Conservation (phyloP, 1,139 yeast genomes). For the Pichia sorboxylosa region DNA sequence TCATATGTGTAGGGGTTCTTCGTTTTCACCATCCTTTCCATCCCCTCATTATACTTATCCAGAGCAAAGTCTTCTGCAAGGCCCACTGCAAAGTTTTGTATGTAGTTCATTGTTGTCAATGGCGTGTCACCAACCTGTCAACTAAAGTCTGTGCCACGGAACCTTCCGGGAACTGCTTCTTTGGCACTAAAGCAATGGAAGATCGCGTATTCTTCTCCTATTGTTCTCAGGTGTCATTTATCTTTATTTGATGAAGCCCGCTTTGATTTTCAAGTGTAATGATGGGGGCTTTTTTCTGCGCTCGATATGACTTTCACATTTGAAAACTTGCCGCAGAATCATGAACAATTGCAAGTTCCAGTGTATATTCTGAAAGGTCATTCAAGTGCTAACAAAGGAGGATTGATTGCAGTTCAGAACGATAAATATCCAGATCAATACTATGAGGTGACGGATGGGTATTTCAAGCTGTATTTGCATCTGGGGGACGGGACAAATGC, state of each 20-base stretch:
- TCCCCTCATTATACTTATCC: conserved; percentile 53
- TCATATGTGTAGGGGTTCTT: conserved; percentile 61
- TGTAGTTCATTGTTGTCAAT: conserved; percentile 1
- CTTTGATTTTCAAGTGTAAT: too few relatives aligned
- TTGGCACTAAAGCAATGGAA: too few relatives aligned
- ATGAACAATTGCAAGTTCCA: conserved; percentile 32
- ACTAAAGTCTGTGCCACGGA: too few relatives aligned
- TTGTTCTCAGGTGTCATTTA: too few relatives aligned
- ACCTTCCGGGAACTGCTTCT: too few relatives aligned
- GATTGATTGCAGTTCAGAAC: conserved; percentile 32
- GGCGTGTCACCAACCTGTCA: too few relatives aligned
- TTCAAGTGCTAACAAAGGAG: conserved; percentile 21
- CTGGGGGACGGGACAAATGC: conserved; percentile 43
- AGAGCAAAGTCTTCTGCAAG: conserved; percentile 15
- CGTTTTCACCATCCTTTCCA: conserved; percentile 48
- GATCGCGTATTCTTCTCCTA: too few relatives aligned
- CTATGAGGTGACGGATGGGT: conserved; percentile 57
- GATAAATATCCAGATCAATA: conserved; percentile 55
- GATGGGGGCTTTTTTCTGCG: background rate
- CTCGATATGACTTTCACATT: conserved; percentile 16
- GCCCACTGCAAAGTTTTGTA: conserved; percentile 9
- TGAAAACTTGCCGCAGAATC: conserved; percentile 21
- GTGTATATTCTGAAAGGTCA: conserved; percentile 35
- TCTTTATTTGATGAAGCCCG: too few relatives aligned
- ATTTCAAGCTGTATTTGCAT: conserved; percentile 69